A percentile compares a stretch with the other conserved stretches of the same genome.
phyloP scores from a whole-genome alignment of 1,284 basidiomycete species.

The Exobasidium rhododendri region DNA sequence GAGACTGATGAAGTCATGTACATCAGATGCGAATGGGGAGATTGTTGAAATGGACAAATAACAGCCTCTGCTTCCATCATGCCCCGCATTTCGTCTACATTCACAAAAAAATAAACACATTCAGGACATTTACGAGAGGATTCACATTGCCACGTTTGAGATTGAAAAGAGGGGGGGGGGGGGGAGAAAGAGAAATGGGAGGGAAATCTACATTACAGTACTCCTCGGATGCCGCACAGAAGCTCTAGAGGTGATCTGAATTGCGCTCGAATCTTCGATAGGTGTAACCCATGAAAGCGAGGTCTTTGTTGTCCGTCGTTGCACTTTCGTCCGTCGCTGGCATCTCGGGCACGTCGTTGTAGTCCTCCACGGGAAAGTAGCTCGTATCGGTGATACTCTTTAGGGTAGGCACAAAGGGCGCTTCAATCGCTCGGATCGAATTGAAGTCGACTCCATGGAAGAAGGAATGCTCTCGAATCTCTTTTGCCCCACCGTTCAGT shows the following conservation, averaged over 20 bases:
- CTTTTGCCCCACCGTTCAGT: slow-evolving; percentile 64
- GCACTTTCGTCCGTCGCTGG: slow-evolving; percentile 43
- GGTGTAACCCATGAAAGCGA: slow-evolving; percentile 52
- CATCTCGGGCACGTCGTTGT: slow-evolving; percentile 72
- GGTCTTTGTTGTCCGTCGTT: slow-evolving; percentile 40
- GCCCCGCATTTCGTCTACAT: too few species aligned
- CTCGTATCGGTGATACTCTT: slow-evolving; percentile 81
- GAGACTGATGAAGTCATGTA: too few species aligned
- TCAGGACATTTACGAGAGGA: too few species aligned
- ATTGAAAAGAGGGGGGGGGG: too few species aligned
- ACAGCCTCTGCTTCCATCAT: too few species aligned
- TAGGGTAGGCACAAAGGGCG: slow-evolving; percentile 90
- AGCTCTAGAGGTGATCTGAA: slow-evolving; percentile 18
- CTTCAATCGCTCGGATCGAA: slow-evolving; percentile 83
- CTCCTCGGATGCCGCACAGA: too few species aligned
- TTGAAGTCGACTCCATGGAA: slow-evolving; percentile 96
- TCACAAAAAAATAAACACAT: too few species aligned
- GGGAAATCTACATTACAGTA: not conserved
- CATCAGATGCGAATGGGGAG: too few species aligned
- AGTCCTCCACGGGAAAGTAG: slow-evolving; percentile 95
- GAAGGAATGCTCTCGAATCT: slow-evolving; percentile 90
- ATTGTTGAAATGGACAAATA: too few species aligned
- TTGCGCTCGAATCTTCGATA: slow-evolving; percentile 51
- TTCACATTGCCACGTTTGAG: too few species aligned
- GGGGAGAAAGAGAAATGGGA: not conserved